Evolutionary conservation across 1,284 basidiomycete species (phyloP).

Genomic region (Schizopora paradoxa): DNA sequence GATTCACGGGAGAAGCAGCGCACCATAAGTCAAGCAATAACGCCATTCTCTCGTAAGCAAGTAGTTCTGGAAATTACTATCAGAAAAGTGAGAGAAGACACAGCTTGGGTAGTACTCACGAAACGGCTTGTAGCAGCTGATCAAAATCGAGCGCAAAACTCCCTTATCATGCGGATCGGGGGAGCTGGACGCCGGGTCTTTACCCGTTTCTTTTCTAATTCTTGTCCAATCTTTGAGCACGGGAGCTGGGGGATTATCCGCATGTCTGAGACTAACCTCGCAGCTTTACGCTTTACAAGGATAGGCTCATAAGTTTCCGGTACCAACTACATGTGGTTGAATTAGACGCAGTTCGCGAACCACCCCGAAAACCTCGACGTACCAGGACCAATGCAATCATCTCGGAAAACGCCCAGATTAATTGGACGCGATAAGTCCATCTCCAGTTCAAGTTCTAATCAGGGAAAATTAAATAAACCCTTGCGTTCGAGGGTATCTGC

Average conservation of each 20-base stretch:
- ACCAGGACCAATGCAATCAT: slow-evolving; percentile 45
- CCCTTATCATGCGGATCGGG: slow-evolving; percentile 23
- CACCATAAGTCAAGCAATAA: slow-evolving; percentile 57
- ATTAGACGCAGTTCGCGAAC: neutral
- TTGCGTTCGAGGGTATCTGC: neutral
- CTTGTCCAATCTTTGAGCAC: neutral
- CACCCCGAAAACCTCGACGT: too few species aligned
- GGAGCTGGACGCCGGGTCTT: slow-evolving; percentile 36
- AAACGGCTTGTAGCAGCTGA: slow-evolving; percentile 67
- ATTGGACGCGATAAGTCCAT: slow-evolving; percentile 70
- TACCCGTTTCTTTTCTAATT: slow-evolving; percentile 37
- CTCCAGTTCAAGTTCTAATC: slow-evolving; percentile 59
- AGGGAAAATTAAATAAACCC: too few species aligned
- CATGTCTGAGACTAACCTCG: slow-evolving; percentile 21
- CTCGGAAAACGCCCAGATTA: slow-evolving; percentile 57
- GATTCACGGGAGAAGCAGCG: slow-evolving; percentile 17
- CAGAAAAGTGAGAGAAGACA: neutral
- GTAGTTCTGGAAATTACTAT: slow-evolving; percentile 56
- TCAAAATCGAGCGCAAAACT: slow-evolving; percentile 40
- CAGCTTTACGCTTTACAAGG: slow-evolving; percentile 55
- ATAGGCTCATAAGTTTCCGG: slow-evolving; percentile 75
- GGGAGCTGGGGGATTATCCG: neutral
- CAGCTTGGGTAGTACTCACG: slow-evolving; percentile 41
- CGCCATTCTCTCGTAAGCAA: slow-evolving; percentile 71
- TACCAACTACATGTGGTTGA: slow-evolving; percentile 37